Percentiles rank a stretch among this genome's conserved stretches.
Evolutionary conservation across 768 basidiomycete genomes (phyloP).

Genomic region (Hygrocybe coccinea): DNA sequence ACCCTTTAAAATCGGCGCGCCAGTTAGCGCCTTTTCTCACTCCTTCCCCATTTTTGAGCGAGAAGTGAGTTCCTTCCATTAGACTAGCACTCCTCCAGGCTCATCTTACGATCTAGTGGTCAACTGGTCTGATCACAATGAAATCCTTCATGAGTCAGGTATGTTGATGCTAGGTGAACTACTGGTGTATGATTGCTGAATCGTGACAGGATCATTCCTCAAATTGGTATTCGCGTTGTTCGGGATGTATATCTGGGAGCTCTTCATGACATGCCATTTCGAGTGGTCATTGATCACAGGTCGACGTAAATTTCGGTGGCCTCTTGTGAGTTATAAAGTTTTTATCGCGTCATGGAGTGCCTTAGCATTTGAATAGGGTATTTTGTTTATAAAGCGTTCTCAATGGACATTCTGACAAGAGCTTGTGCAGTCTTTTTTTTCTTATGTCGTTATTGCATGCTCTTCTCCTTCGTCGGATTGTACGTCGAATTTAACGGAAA

Average conservation of each 20-base stretch:
- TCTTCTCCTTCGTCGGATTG: constrained; percentile 63
- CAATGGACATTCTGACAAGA: background rate
- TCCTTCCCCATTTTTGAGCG: background rate
- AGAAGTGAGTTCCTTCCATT: background rate
- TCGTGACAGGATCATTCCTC: constrained; percentile 46
- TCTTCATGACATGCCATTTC: constrained; percentile 58
- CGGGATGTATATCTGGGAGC: constrained; percentile 65
- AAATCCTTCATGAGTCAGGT: constrained; percentile 43
- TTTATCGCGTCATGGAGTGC: background rate
- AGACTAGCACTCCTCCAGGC: background rate
- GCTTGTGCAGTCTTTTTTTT: constrained; percentile 52
- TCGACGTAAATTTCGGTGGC: constrained; percentile 62
- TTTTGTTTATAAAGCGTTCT: background rate
- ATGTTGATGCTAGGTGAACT: constrained; percentile 1
- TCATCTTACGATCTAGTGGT: constrained; percentile 34
- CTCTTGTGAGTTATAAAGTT: constrained; percentile 48
- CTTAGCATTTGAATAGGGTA: constrained; percentile 19
- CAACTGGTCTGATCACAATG: constrained; percentile 44
- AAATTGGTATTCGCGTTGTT: constrained; percentile 60
- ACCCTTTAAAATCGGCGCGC: background rate
- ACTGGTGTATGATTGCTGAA: background rate
- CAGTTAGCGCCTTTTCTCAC: background rate
- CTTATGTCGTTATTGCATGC: constrained; percentile 65
- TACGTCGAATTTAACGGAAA: constrained; percentile 28
- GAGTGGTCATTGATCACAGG: constrained; percentile 60